Percentiles rank a stretch among this genome's conserved stretches.
Evolutionary conservation across 805 yeast genomes (phyloP).

Genomic region (Komagataella kurtzmanii): DNA sequence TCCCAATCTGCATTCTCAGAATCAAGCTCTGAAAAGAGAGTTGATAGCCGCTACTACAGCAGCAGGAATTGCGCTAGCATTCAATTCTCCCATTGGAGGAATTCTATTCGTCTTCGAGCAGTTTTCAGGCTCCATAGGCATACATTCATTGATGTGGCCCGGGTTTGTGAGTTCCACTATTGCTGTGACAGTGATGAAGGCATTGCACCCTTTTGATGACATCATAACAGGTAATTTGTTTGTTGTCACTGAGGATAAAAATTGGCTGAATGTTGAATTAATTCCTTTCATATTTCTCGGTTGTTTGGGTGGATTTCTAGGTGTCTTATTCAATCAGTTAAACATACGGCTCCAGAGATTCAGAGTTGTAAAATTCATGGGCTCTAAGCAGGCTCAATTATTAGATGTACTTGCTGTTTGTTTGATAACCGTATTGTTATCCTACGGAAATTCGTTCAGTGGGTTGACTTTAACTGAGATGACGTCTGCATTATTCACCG

Average conservation of each 20-base stretch:
- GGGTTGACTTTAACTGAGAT: constrained; percentile 41
- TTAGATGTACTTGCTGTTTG: constrained; percentile 37
- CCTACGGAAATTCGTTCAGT: constrained; percentile 42
- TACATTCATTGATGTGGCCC: constrained; percentile 65
- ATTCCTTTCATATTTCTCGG: constrained; percentile 67
- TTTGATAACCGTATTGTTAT: constrained; percentile 34
- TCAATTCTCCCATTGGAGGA: constrained; percentile 82
- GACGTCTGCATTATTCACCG: constrained; percentile 53
- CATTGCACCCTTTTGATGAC: constrained; percentile 34
- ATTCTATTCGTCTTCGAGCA: constrained; percentile 68
- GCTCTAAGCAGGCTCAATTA: constrained; percentile 16
- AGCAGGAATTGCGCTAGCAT: constrained; percentile 76
- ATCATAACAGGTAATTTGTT: constrained; percentile 28
- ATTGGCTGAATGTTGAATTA: constrained; percentile 62
- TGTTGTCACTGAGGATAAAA: constrained; percentile 53
- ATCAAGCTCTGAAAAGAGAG: constrained; percentile 55
- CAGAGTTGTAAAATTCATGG: constrained; percentile 14
- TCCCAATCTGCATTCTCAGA: constrained; percentile 9
- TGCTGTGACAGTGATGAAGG: constrained; percentile 47
- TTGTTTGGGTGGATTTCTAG: constrained; percentile 53
- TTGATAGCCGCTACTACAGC: constrained; percentile 65
- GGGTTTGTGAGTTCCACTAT: constrained; percentile 70
- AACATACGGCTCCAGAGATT: constrained; percentile 29
- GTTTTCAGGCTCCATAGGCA: constrained; percentile 47
- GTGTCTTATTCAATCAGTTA: constrained; percentile 35